Evolutionary conservation across 352 stramenopile genomes (phyloP).

Genomic region (Blastocystis sp.): DNA sequence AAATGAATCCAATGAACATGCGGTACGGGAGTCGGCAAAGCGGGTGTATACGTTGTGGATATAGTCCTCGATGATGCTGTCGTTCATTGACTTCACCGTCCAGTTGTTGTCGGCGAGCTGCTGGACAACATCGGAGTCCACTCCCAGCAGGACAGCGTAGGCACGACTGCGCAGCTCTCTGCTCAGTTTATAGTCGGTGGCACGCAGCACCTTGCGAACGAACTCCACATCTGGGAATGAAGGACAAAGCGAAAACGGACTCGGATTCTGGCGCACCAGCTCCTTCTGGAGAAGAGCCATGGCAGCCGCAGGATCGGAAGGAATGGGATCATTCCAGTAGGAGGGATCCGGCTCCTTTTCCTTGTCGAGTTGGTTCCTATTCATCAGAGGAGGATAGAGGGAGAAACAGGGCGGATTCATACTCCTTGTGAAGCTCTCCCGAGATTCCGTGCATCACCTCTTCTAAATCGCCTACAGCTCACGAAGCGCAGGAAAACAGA

Average conservation of each 20-base stretch:
- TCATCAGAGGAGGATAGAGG: not conserved
- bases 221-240: conserved; percentile 8
- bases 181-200: conserved; percentile 8
- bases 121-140: conserved; percentile 16
- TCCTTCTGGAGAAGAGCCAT: conserved; percentile 30
- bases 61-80: conserved; percentile 45
- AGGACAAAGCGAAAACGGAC: not conserved
- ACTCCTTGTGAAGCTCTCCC: conserved; percentile 22
- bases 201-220: conserved; percentile 16
- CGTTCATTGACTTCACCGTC: conserved; percentile 26
- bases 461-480: conserved; percentile 11
- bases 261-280: conserved; percentile 2
- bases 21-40: conserved; percentile 26
- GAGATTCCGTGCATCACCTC: conserved; percentile 63
- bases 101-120: conserved; percentile 31
- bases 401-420: not conserved
- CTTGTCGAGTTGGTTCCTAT: not conserved
- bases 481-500: not conserved
- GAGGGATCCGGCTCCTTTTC: not conserved
- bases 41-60: conserved; percentile 22
- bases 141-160: conserved; percentile 31
- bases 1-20: not conserved
- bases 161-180: conserved; percentile 19
- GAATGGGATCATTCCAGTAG: conserved; percentile 24
- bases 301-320: not conserved